Evolutionary conservation across 202 grass and related monocot genomes (phyloP).

Genomic region (Sporobolus alterniflorus): DNA sequence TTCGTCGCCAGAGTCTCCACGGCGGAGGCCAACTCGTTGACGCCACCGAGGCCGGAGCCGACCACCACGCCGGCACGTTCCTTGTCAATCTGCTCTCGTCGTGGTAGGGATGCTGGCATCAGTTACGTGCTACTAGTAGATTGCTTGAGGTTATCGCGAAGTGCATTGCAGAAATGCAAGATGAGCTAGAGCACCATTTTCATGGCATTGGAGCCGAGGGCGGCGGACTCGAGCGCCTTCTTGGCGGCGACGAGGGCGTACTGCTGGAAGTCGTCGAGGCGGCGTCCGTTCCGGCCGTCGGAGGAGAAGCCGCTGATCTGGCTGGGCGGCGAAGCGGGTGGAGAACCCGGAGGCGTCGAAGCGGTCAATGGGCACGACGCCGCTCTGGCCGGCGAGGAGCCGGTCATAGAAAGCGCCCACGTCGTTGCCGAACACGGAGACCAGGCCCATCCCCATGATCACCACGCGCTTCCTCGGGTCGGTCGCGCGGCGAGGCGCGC

Average conservation of each 20-base stretch:
- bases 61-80: conserved; percentile 80
- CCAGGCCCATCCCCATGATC: conserved; percentile 84
- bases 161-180: conserved; percentile 6
- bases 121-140: not conserved
- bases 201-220: conserved; percentile 44
- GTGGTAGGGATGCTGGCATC: not conserved
- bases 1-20: conserved; percentile 66
- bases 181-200: conserved; percentile 39
- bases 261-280: conserved; percentile 76
- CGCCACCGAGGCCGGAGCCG: conserved; percentile 80
- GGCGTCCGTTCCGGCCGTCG: conserved; percentile 77
- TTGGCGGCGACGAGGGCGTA: conserved; percentile 89
- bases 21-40: conserved; percentile 66
- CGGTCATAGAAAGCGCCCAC: conserved; percentile 74
- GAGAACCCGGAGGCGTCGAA: conserved; percentile 83
- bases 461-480: conserved; percentile 96
- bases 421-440: conserved; percentile 83
- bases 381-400: conserved; percentile 79
- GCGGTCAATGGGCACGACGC: conserved; percentile 75
- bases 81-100: conserved; percentile 62
- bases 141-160: not conserved
- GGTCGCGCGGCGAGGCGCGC: conserved; percentile 36
- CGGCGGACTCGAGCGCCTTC: conserved; percentile 73
- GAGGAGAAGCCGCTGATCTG: conserved; percentile 86
- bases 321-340: conserved; percentile 87